Base-by-base conservation (phyloP, 1,284 basidiomycete genomes). In the Porogramme epimiltina region DNA sequence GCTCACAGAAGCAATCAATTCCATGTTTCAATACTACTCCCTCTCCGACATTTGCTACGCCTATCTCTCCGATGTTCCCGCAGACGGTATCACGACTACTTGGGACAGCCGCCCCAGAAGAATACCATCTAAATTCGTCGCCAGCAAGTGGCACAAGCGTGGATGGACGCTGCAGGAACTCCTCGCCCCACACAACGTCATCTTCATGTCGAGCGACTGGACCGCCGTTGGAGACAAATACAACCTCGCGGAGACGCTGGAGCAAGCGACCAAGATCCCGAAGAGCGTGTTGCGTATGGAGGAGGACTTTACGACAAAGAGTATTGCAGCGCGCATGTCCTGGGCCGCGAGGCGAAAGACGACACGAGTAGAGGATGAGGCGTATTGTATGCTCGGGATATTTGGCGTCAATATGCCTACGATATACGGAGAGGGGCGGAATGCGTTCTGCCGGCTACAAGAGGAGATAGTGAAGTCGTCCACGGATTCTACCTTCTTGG, bases 401-500 rank as follows among this genome's bases (percentile, higher is more conserved):
- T 45, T 45, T 31, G 18, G 20, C n/a, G 22, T 45, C 28, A 45
- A 45, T 31, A 33, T 45, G 26, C 43, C 43, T 2, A 33, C 43
- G 22, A 28, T 45, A 13, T 45, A 45, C 10, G 43, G 43, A 3
- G 43, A 45, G 19, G 43, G 43, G 2, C 15, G 15, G 20, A 28
- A 33, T 5, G 31, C 43, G 16, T 45, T 45, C 20, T 23, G 19
- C 19, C 19, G 43, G 2, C 33, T 45, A 3, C 43, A 45, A 22
- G 43, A 45, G 19, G 43, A 45, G 43, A 45, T 45, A 10, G n/a
- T 45, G 43, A 34, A 18, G 19, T 22, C 20, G 15, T 23, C 33
- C 2, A 13, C 31, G 4, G 43, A 45, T 22, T 5, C 20, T 1
- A 34, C 19, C 2, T 18, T 47, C 33, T 34, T 36, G 8, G 40